Base-by-base conservation (phyloP, 805 yeast genomes). In the Candida silvicultrix region DNA sequence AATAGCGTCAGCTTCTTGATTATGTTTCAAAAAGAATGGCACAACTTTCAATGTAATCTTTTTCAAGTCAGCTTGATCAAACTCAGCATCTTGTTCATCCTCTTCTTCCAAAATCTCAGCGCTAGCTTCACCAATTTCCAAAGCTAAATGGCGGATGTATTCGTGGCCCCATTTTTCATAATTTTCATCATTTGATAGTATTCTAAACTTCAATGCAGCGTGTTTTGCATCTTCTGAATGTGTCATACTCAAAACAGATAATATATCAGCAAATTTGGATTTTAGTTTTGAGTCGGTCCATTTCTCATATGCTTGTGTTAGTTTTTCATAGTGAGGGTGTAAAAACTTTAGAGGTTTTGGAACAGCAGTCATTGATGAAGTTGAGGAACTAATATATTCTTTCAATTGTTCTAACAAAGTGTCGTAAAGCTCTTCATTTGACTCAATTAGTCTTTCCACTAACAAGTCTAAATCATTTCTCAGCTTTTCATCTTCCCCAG, bases 301-400 rank as follows among this genome's bases (percentile, higher is more conserved):
- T 32, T 72, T 70, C 34, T 77, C 81, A 64, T 83, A 85, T 36
- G 86, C 67, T 45, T 71, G 75, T 31, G 79, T 78, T 58, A 94
- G 72, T n/a, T 73, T 58, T 19, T 83, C 81, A 62, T 83, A 94
- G 59, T 81, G 87, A 8, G 97, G 96, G 59, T 96, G 81, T 53
- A 94, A 75, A 63, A 94, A 94, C 71, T 94, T 95, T 68, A 94
- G 78, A 5, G 99, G 99, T 67, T 94, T 94, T 35, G 99, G 99
- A 43, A 94, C 99, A 3, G 99, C 99, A 2, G 99, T 94, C 97
- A 94, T 94, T 9, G 97, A 90, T 35, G 97, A 87, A 3, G 99
- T 94, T 12, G 97, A 86, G 45, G 94, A 95, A 54, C 88, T 80
- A 58, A 94, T 90, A 57, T 80, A 80, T 42, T 74, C 77, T 60